Base-by-base conservation (phyloP, 108 stramenopile genomes). In the Parmales sp. region DNA sequence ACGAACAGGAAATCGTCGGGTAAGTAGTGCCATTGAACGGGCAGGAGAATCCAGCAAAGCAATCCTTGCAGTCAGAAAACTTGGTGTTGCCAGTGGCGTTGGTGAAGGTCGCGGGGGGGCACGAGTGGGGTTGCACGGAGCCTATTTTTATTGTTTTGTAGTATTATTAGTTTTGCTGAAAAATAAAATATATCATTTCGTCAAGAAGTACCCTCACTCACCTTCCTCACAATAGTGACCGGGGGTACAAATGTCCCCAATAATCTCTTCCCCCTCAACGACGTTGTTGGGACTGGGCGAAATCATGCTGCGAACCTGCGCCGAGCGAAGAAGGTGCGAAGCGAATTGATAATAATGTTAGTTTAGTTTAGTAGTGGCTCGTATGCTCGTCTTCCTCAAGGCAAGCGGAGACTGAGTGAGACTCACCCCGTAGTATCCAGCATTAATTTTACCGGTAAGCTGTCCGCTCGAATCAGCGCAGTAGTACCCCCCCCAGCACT, bases 161-260 rank as follows among this genome's bases (percentile, higher is more conserved):
- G n/a, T n/a, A n/a, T n/a, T n/a, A n/a, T n/a, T n/a, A n/a, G n/a
- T n/a, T n/a, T n/a, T n/a, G n/a, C n/a, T n/a, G n/a, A n/a, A n/a
- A n/a, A n/a, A n/a, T n/a, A n/a, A n/a, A n/a, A n/a, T n/a, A n/a
- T n/a, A n/a, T n/a, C n/a, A n/a, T n/a, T n/a, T n/a, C n/a, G n/a
- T n/a, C n/a, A n/a, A n/a, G n/a, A n/a, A n/a, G n/a, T n/a, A n/a
- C n/a, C n/a, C n/a, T n/a, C n/a, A n/a, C n/a, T n/a, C 6, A 4
- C 64, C 54, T 1, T 39, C 11, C 0, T 37, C 38, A 51, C 71
- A 72, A 65, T 29, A 72, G 51, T 72, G 66, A 25, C 71, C 71
- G 1, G 45, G 29, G 20, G 71, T 64, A 28, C 71, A 72, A 6
- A 66, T 20, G 63, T 39, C 43, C 23, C 65, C 65, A 19, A 41